Evolutionary conservation across 805 yeast genomes (phyloP).

Genomic region (Wickerhamiella parazyma): DNA sequence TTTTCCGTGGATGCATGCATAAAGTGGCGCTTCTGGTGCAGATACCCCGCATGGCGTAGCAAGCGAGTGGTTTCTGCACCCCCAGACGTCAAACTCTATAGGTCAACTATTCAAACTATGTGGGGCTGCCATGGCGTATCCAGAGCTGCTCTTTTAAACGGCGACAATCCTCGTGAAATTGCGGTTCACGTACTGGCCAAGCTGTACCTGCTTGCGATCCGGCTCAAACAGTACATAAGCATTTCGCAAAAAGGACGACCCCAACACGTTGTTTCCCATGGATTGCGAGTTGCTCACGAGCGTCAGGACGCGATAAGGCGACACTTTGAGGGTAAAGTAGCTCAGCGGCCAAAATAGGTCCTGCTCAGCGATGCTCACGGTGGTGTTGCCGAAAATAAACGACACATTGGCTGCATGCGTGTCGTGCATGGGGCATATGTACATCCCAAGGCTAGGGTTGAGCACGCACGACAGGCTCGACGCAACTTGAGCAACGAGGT

Average conservation of each 20-base stretch:
- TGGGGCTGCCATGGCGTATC: too few species aligned
- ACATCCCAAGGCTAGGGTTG: constrained; percentile 29
- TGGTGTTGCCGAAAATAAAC: constrained; percentile 40
- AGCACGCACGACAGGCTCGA: constrained; percentile 30
- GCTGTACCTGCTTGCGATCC: constrained; percentile 36
- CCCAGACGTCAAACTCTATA: too few species aligned
- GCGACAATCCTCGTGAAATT: constrained; percentile 1
- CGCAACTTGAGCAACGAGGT: constrained; percentile 25
- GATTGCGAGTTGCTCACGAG: constrained; percentile 20
- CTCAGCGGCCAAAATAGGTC: constrained; percentile 26
- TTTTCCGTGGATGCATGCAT: too few species aligned
- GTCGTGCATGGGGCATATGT: constrained; percentile 20
- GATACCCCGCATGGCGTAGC: too few species aligned
- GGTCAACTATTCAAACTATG: too few species aligned
- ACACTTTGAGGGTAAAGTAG: constrained; percentile 19
- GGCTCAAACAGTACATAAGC: constrained; percentile 48
- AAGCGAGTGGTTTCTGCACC: too few species aligned
- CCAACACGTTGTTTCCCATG: constrained; percentile 32
- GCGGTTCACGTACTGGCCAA: constrained; percentile 26
- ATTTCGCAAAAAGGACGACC: constrained; percentile 42
- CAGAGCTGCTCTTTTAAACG: too few species aligned
- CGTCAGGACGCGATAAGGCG: constrained; percentile 21
- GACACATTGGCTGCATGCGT: constrained; percentile 21
- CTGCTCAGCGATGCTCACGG: constrained; percentile 34
- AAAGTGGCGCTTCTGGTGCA: too few species aligned